Conservation (phyloP, 2,329 filamentous ascomycete genomes). For the Fusarium newnesense region DNA sequence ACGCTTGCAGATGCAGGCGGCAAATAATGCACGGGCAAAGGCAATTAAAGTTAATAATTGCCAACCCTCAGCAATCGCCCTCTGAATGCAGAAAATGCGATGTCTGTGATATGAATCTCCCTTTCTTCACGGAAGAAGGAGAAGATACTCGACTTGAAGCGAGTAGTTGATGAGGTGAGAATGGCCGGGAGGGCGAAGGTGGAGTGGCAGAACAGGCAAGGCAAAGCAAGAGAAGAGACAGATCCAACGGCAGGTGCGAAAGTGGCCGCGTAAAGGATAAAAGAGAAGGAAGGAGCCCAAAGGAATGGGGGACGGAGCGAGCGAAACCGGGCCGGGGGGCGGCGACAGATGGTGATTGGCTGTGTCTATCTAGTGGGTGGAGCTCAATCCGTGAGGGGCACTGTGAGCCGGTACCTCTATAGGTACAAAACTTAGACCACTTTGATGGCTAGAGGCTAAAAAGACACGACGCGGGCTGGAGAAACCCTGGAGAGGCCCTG, state of each 20-base stretch:
- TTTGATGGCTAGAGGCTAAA: conserved; percentile 9
- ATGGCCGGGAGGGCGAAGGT: conserved; percentile 37
- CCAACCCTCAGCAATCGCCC: conserved; percentile 24
- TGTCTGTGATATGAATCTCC: not conserved
- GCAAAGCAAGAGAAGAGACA: conserved; percentile 24
- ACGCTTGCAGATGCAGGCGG: conserved; percentile 32
- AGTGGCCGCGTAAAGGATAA: conserved; percentile 36
- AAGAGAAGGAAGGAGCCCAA: conserved; percentile 33
- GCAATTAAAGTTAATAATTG: conserved; percentile 26
- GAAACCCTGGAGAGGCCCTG: conserved; percentile 32
- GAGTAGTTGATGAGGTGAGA: conserved; percentile 36
- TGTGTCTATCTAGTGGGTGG: not conserved
- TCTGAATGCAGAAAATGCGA: not conserved
- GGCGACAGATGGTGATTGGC: conserved; percentile 19
- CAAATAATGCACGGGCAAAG: conserved; percentile 31
- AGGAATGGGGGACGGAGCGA: conserved; percentile 34
- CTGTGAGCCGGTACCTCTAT: conserved; percentile 43
- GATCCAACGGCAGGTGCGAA: conserved; percentile 31
- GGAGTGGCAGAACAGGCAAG: conserved; percentile 36
- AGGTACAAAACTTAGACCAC: not conserved
- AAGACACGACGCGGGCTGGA: conserved; percentile 9
- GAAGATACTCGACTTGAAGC: conserved; percentile 24
- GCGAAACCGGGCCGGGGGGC: conserved; percentile 26
- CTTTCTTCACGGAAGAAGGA: conserved; percentile 17
- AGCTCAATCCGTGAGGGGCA: conserved; percentile 31